Conservation (phyloP, 1,139 yeast genomes). For the Candida sanyaensis region DNA sequence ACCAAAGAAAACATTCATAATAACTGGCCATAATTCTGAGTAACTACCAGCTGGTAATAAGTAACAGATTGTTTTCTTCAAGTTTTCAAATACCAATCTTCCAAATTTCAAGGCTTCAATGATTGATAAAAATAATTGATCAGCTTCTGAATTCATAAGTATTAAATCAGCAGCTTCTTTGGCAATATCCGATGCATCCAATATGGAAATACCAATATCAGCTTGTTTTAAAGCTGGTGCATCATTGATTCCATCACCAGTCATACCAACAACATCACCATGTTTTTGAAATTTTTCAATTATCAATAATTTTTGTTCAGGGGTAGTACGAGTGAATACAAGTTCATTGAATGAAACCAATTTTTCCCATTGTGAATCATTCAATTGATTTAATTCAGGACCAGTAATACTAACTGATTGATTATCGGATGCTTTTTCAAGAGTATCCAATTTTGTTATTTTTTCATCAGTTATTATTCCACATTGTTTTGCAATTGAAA, state of each 20-base stretch:
- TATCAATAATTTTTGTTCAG: constrained; percentile 52
- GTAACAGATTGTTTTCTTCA: constrained; percentile 51
- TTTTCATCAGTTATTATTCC: constrained; percentile 38
- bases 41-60: constrained; percentile 56
- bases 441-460: constrained; percentile 26
- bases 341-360: constrained; percentile 40
- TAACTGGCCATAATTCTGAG: constrained; percentile 56
- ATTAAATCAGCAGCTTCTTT: constrained; percentile 58
- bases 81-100: constrained; percentile 53
- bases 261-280: constrained; percentile 49
- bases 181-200: constrained; percentile 57
- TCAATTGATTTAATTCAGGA: constrained; percentile 33
- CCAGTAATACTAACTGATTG: constrained; percentile 42
- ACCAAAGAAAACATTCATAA: constrained; percentile 51
- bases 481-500: constrained; percentile 49
- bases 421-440: constrained; percentile 14
- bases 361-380: constrained; percentile 46
- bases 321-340: constrained; percentile 56
- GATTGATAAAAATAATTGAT: constrained; percentile 44
- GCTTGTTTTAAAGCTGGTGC: constrained; percentile 55
- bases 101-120: constrained; percentile 50
- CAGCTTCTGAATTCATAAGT: constrained; percentile 24
- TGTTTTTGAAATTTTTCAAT: constrained; percentile 50
- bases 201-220: constrained; percentile 54
- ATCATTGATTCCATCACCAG: constrained; percentile 58